These are phyloP conservation scores for Sapria himalayana DNA, from an alignment of 345 rosid genomes.

Conservation along the genomic window DNA sequence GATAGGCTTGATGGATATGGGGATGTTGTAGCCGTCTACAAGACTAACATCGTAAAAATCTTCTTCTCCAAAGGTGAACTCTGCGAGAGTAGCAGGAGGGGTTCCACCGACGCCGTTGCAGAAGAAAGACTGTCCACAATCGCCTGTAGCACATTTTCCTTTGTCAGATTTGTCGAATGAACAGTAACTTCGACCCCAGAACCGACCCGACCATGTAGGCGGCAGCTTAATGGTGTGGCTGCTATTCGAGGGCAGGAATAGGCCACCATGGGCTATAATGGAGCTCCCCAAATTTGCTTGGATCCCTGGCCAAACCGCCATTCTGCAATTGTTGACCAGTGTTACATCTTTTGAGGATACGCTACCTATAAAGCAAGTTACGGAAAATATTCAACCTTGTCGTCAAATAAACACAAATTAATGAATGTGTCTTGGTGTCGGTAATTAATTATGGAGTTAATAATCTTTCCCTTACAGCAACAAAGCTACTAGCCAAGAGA, in stretches of 20 bases:
- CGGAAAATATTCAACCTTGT: too few species aligned
- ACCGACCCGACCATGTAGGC: conserved; percentile 80
- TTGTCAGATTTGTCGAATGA: conserved; percentile 44
- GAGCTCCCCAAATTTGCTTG: conserved; percentile 78
- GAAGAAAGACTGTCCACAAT: conserved; percentile 60
- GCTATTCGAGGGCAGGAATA: conserved; percentile 45
- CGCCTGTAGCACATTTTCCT: conserved; percentile 75
- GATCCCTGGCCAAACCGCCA: conserved; percentile 94
- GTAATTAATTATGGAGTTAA: too few species aligned
- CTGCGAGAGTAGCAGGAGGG: conserved; percentile 88
- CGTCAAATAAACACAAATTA: too few species aligned
- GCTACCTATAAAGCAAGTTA: conserved; percentile 9
- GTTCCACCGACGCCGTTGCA: conserved; percentile 76
- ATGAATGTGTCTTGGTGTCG: too few species aligned
- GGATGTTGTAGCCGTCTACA: conserved; percentile 87
- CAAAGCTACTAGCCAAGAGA: too few species aligned
- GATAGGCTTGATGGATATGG: conserved; percentile 51
- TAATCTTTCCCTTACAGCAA: too few species aligned
- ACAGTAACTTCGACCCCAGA: conserved; percentile 96
- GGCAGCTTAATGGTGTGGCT: conserved; percentile 45
- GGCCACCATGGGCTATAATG: conserved; percentile 59
- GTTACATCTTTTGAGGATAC: conserved; percentile 42
- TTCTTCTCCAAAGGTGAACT: conserved; percentile 64
- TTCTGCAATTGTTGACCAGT: conserved; percentile 48
- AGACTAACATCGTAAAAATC: conserved; percentile 94